Conservation (phyloP, 306 rosid genomes). For the Castanopsis chinensis region DNA sequence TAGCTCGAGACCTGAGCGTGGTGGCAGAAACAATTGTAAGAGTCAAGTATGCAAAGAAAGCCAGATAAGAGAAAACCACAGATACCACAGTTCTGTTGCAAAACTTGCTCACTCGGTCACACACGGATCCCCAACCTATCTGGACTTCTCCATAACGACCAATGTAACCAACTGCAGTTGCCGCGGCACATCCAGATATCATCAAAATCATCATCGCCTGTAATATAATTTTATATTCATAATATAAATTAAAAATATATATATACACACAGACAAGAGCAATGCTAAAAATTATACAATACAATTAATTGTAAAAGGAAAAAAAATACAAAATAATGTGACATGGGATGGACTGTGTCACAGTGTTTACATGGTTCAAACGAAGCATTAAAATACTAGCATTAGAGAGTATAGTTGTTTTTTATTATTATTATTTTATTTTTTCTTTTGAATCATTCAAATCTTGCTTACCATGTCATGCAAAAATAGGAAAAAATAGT, state of each 20-base stretch:
- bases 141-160: constrained; percentile 55
- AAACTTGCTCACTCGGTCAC: constrained; percentile 49
- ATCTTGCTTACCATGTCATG: constrained; percentile 45
- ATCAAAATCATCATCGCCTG: constrained; percentile 54
- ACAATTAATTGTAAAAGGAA: no score
- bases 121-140: constrained; percentile 49
- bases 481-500: constrained; percentile 39
- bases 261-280: no score
- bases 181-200: constrained; percentile 70
- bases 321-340: no score
- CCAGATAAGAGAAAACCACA: constrained; percentile 46
- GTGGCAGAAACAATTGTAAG: constrained; percentile 42
- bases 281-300: no score
- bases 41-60: constrained; percentile 50
- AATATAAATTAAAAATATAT: no score
- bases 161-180: constrained; percentile 60
- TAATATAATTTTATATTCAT: background rate
- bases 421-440: no score
- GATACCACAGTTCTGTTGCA: constrained; percentile 47
- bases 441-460: background rate
- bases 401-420: no score
- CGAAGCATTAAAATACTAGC: no score
- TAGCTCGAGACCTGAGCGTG: constrained; percentile 15
- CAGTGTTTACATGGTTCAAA: no score
- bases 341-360: no score